phyloP scores from a whole-genome alignment of 805 yeast genomes.

The Komagataella mondaviorum region DNA sequence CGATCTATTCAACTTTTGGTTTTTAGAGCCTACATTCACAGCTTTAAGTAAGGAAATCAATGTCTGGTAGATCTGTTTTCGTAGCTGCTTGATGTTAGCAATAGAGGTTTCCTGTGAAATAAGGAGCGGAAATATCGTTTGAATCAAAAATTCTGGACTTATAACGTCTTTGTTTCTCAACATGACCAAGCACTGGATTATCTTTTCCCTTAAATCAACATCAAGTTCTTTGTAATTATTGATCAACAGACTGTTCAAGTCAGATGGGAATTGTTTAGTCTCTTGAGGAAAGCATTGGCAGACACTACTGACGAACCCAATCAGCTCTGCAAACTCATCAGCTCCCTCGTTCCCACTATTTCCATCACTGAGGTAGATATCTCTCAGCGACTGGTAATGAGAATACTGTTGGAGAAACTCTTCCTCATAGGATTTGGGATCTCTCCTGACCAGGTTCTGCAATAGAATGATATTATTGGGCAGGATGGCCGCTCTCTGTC shows the following conservation, averaged over 20 bases:
- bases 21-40: conserved; percentile 79
- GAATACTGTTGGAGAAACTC: conserved; percentile 88
- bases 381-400: conserved; percentile 85
- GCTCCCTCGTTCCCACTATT: conserved; percentile 51
- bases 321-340: conserved; percentile 65
- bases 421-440: conserved; percentile 87
- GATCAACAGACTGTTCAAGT: conserved; percentile 51
- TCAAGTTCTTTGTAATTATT: conserved; percentile 72
- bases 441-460: conserved; percentile 87
- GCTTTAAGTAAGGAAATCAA: conserved; percentile 67
- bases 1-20: conserved; percentile 77
- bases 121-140: conserved; percentile 78
- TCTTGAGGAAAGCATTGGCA: conserved; percentile 84
- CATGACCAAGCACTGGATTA: conserved; percentile 82
- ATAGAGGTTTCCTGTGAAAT: conserved; percentile 29
- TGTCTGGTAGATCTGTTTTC: conserved; percentile 73
- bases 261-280: conserved; percentile 74
- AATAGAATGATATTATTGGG: conserved; percentile 86
- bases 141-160: conserved; percentile 67
- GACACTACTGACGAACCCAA: conserved; percentile 88
- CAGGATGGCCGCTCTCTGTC: conserved; percentile 82
- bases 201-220: conserved; percentile 83
- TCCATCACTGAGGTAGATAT: conserved; percentile 48
- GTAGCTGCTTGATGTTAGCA: conserved; percentile 65
- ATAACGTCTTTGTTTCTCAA: conserved; percentile 76